Percentiles rank a stretch among this genome's conserved stretches.
Evolutionary conservation across 495 filamentous ascomycete genomes (phyloP).

Genomic region (Penicillium arizonense): DNA sequence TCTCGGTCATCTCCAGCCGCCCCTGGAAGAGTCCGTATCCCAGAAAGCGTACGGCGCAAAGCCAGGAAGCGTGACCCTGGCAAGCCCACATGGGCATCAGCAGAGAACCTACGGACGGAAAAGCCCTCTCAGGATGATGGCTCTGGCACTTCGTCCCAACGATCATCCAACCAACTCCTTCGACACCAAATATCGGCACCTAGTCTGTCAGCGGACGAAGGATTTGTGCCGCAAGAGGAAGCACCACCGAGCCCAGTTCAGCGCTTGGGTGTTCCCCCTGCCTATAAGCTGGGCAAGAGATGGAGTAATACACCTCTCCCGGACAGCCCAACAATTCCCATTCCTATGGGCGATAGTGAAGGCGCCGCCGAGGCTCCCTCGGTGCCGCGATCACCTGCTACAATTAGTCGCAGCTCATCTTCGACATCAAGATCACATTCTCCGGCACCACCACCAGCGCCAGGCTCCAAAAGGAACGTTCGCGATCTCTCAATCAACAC

Average conservation of each 20-base stretch:
- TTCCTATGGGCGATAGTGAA: constrained; percentile 9
- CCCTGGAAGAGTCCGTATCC: constrained; percentile 20
- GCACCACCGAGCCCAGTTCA: constrained; percentile 13
- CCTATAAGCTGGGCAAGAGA: constrained; percentile 33
- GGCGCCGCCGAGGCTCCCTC: constrained; percentile 7
- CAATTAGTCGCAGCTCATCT: constrained; percentile 14
- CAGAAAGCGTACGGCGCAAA: constrained; percentile 12
- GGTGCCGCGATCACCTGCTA: constrained; percentile 5
- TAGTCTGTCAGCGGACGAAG: constrained; percentile 24
- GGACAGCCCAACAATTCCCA: constrained; percentile 42
- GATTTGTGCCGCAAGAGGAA: constrained; percentile 9
- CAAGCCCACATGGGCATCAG: constrained; percentile 13
- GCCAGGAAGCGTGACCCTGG: constrained; percentile 6
- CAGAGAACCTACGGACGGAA: constrained; percentile 17
- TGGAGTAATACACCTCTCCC: constrained; percentile 42
- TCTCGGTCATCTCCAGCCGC: constrained; percentile 24
- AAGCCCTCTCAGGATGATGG: constrained; percentile 9
- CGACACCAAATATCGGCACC: constrained; percentile 36
- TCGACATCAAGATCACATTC: constrained; percentile 12
- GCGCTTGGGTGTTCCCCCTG: constrained; percentile 37
- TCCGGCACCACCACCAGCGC: constrained; percentile 16
- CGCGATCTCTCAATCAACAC: constrained; percentile 46
- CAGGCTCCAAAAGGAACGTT: constrained; percentile 35
- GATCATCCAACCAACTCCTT: constrained; percentile 9
- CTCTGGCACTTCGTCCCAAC: constrained; percentile 1